Evolutionary conservation across 2,329 filamentous ascomycete genomes (phyloP).

Genomic region (Stemphylium lycopersici): DNA sequence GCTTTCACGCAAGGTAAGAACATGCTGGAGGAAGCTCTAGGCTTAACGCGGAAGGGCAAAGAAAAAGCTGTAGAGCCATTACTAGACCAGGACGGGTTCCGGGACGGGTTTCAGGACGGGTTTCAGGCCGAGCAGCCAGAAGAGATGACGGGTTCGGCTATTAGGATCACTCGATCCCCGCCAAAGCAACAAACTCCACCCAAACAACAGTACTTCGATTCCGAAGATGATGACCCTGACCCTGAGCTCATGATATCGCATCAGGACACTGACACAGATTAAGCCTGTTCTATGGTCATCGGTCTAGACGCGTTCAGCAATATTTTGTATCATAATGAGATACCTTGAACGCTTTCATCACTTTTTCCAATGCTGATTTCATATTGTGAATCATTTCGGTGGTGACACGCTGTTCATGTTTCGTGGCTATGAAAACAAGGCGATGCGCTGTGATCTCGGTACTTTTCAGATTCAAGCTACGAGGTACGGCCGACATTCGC

Average conservation of each 20-base stretch:
- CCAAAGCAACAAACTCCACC: constrained; percentile 37
- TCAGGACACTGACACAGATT: constrained; percentile 51
- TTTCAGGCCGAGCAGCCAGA: constrained; percentile 24
- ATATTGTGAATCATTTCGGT: not conserved
- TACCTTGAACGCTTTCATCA: not conserved
- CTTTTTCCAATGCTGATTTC: not conserved
- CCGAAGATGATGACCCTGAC: constrained; percentile 54
- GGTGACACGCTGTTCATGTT: not conserved
- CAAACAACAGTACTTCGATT: constrained; percentile 44
- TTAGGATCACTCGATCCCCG: constrained; percentile 37
- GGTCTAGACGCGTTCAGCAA: not conserved
- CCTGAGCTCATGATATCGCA: constrained; percentile 58
- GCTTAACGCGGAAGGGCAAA: constrained; percentile 36
- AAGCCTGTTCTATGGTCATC: not conserved
- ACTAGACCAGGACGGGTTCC: constrained; percentile 26
- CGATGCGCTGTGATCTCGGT: not conserved
- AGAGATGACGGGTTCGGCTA: constrained; percentile 40
- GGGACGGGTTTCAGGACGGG: constrained; percentile 23
- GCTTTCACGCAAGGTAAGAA: constrained; percentile 67
- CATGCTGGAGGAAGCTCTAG: constrained; percentile 57
- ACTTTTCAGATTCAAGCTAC: not conserved
- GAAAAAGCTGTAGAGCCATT: constrained; percentile 31
- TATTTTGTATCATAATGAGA: not conserved
- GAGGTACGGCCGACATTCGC: not conserved
- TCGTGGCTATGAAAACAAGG: not conserved